A percentile compares a stretch with the other conserved stretches of the same genome.
These are phyloP conservation scores for Umbelopsis vinacea DNA, from an alignment of 192 early-diverging fungal genomes.

Conservation along the genomic window DNA sequence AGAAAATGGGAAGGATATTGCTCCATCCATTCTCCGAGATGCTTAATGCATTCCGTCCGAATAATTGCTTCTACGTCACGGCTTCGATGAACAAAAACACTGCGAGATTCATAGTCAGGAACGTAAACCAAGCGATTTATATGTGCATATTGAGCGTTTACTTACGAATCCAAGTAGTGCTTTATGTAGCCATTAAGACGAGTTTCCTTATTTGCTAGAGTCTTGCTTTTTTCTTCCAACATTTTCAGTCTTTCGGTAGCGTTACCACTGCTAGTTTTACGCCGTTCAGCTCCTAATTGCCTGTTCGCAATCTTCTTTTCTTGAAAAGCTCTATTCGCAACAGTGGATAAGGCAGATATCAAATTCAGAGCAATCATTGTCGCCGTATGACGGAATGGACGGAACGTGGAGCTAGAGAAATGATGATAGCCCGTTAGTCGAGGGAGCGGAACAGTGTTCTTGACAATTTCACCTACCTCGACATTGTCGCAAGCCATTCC, in stretches of 20 bases:
- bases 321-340: slow-evolving; percentile 58
- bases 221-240: slow-evolving; percentile 42
- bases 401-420: slow-evolving; percentile 67
- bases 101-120: slow-evolving; percentile 26
- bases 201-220: slow-evolving; percentile 60
- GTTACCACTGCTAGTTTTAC: slow-evolving; percentile 33
- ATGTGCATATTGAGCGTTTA: neutral
- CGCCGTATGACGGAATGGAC: slow-evolving; percentile 91
- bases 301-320: slow-evolving; percentile 70
- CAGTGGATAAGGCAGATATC: slow-evolving; percentile 67
- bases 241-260: slow-evolving; percentile 31
- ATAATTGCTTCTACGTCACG: slow-evolving; percentile 88
- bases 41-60: slow-evolving; percentile 81
- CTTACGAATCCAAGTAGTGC: slow-evolving; percentile 79
- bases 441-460: neutral
- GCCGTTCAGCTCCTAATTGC: slow-evolving; percentile 68
- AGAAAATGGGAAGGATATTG: slow-evolving; percentile 74
- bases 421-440: neutral
- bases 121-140: no score
- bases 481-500: slow-evolving; percentile 69
- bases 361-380: slow-evolving; percentile 73
- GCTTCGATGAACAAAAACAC: slow-evolving; percentile 88
- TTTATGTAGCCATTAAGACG: slow-evolving; percentile 62
- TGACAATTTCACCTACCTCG: slow-evolving; percentile 46
- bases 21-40: slow-evolving; percentile 81